Conservation (phyloP, 169 alveolate genomes). For the Theileria sp. region DNA sequence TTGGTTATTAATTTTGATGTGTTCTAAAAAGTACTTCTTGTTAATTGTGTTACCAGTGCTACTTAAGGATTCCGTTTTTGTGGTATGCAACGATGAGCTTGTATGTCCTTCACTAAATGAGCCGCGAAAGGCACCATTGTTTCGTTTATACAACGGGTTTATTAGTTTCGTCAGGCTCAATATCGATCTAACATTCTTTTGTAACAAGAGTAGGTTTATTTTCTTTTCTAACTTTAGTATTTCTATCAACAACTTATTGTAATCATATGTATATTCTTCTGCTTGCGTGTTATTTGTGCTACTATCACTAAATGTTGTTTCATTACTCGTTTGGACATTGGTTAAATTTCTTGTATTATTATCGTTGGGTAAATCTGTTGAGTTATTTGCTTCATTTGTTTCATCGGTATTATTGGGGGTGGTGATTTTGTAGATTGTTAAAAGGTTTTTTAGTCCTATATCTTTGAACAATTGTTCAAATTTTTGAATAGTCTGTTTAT, state of each 20-base stretch:
- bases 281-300: not conserved
- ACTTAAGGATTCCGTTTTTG: not conserved
- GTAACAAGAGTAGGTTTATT: constrained; percentile 25
- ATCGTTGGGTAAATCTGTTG: not conserved
- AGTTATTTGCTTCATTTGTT: not conserved
- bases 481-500: not conserved
- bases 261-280: not conserved
- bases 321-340: not conserved
- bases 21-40: constrained; percentile 13
- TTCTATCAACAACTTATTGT: not conserved
- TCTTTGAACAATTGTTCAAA: constrained; percentile 11
- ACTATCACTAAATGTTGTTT: not conserved
- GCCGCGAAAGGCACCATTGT: not conserved
- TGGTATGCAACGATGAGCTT: not conserved
- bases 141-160: not conserved
- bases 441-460: constrained; percentile 8
- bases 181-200: constrained; percentile 18
- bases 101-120: not conserved
- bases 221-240: constrained; percentile 7
- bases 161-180: constrained; percentile 4
- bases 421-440: not conserved
- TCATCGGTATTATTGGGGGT: not conserved
- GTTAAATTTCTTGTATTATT: not conserved
- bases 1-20: not conserved
- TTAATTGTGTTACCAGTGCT: not conserved